Evolutionary conservation across 164 flowering plant genomes (phyloP).

Genomic region (Amborella trichopoda): DNA sequence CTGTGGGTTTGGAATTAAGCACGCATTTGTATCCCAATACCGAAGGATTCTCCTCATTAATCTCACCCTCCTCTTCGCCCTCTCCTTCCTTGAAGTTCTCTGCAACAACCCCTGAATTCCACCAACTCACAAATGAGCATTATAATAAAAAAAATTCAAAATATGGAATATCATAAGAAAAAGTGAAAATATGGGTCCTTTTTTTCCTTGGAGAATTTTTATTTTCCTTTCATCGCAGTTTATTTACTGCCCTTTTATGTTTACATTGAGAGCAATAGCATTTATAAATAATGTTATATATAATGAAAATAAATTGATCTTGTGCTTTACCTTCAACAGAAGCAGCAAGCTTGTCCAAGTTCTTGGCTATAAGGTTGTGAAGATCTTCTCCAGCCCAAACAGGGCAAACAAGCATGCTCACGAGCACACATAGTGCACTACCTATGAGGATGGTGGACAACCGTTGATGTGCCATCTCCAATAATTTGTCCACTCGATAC

Average conservation of each 20-base stretch:
- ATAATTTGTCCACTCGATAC: neutral
- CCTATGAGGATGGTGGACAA: neutral
- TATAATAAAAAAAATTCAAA: neutral
- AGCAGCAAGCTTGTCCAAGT: slow-evolving; percentile 1
- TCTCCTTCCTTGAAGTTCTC: slow-evolving; percentile 1
- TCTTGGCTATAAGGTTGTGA: neutral
- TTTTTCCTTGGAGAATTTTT: no score
- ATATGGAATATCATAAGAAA: neutral
- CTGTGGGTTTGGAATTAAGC: neutral
- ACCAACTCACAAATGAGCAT: neutral
- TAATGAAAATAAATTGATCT: neutral
- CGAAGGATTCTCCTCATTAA: slow-evolving; percentile 23
- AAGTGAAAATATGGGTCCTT: neutral
- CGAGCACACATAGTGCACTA: neutral
- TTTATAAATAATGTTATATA: neutral
- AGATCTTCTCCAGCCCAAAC: slow-evolving; percentile 3
- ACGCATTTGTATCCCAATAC: slow-evolving; percentile 12
- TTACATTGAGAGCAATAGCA: neutral
- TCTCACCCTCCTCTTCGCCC: slow-evolving; percentile 11
- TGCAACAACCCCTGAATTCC: slow-evolving; percentile 1
- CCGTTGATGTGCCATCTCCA: neutral
- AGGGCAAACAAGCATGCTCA: neutral
- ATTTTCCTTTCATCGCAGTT: no score
- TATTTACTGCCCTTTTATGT: no score
- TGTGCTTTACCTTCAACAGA: neutral